These are phyloP conservation scores for Botryotinia globosa DNA, from an alignment of 2,329 filamentous ascomycete species.

Conservation along the genomic window DNA sequence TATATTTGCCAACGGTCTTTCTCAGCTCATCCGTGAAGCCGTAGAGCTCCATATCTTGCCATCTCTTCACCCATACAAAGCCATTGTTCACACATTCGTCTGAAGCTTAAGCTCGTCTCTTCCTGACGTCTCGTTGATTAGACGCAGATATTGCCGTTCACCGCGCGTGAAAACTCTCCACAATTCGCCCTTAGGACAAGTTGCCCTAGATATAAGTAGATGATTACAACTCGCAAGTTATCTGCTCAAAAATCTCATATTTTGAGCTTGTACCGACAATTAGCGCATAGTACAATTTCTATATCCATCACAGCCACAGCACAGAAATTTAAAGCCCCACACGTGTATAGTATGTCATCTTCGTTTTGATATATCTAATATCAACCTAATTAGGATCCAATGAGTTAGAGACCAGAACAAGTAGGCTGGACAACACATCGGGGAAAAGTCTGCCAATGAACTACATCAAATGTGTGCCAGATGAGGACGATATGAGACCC, in stretches of 20 bases:
- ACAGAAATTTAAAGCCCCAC: neutral
- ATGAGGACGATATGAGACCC: neutral
- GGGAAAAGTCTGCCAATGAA: neutral
- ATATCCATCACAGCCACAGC: neutral
- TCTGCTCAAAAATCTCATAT: neutral
- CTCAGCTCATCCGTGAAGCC: neutral
- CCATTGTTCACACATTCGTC: neutral
- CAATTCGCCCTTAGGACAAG: neutral
- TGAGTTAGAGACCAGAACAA: neutral
- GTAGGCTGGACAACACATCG: neutral
- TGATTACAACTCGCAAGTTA: neutral
- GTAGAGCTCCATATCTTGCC: neutral
- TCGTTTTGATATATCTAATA: neutral
- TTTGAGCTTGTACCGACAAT: neutral
- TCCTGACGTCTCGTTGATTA: neutral
- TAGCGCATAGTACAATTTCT: neutral
- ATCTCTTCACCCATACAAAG: neutral
- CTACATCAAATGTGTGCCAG: neutral
- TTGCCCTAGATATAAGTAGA: neutral
- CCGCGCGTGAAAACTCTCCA: neutral
- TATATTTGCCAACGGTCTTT: neutral
- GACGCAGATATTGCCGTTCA: neutral
- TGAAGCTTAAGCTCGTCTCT: too few species aligned
- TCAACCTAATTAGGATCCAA: neutral
- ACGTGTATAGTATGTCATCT: neutral